Conservation (phyloP, 371 early-diverging fungal species). For the Rhizopus arrhizus region DNA sequence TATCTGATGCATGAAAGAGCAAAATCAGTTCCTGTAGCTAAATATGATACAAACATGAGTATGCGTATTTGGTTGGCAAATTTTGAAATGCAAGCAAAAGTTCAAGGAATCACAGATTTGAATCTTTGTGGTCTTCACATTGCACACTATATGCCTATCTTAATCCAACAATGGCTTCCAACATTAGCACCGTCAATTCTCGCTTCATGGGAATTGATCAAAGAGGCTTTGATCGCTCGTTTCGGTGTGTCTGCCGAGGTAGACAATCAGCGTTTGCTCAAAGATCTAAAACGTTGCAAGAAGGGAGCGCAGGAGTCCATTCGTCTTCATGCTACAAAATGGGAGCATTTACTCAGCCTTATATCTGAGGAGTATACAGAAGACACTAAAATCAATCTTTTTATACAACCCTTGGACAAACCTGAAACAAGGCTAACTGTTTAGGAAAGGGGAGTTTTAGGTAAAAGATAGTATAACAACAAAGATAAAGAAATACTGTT, state of each 20-base stretch:
- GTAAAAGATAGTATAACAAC: too few relatives aligned
- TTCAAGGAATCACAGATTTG: conserved; percentile 5
- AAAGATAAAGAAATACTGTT: too few relatives aligned
- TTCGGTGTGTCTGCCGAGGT: conserved; percentile 10
- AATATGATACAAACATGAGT: neutral
- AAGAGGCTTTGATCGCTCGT: neutral
- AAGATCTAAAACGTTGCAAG: conserved; percentile 5
- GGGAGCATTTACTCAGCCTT: neutral
- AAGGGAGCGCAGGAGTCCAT: conserved; percentile 6
- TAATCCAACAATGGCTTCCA: conserved; percentile 9
- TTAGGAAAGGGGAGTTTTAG: too few relatives aligned
- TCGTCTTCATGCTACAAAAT: conserved; percentile 9
- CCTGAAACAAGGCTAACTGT: conserved; percentile 1
- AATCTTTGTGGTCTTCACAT: neutral
- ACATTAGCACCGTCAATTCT: neutral
- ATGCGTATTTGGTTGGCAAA: conserved; percentile 3
- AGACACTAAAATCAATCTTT: conserved; percentile 2
- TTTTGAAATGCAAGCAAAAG: neutral
- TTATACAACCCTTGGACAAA: conserved; percentile 11
- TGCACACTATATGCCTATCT: neutral
- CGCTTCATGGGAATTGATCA: neutral
- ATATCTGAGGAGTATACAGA: conserved; percentile 8
- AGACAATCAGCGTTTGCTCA: conserved; percentile 7
- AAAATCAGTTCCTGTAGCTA: neutral
- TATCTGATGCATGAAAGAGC: neutral